Evolutionary conservation across 805 yeast genomes (phyloP).

Genomic region (Blastobotrys attinorum): DNA sequence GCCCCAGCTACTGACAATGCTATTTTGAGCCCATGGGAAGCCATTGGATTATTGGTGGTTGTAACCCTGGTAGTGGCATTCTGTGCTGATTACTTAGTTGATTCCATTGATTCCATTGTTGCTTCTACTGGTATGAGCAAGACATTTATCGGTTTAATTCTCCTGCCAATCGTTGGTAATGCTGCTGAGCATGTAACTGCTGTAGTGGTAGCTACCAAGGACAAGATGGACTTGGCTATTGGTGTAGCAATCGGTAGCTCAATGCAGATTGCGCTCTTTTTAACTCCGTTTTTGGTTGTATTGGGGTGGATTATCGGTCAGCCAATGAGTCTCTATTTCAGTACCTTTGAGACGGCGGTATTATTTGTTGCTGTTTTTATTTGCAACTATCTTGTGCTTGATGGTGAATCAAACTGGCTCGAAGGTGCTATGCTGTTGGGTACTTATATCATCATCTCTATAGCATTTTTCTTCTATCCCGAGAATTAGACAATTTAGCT

Average conservation of each 20-base stretch:
- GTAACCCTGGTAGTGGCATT: conserved; percentile 77
- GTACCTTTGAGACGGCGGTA: conserved; percentile 89
- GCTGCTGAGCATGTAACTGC: conserved; percentile 99
- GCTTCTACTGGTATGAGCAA: conserved; percentile 78
- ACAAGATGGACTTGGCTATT: conserved; percentile 95
- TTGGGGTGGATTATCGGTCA: conserved; percentile 88
- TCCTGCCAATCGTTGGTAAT: conserved; percentile 95
- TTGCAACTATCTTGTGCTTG: conserved; percentile 77
- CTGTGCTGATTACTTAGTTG: conserved; percentile 91
- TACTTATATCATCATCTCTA: conserved; percentile 77
- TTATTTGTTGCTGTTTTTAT: conserved; percentile 84
- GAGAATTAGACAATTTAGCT: too few species aligned
- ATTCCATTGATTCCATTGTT: conserved; percentile 86
- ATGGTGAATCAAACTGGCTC: conserved; percentile 94
- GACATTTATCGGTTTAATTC: conserved; percentile 88
- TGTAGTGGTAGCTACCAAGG: conserved; percentile 85
- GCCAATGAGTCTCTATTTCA: conserved; percentile 88
- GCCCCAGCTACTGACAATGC: conserved; percentile 23
- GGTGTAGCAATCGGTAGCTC: conserved; percentile 97
- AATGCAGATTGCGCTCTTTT: conserved; percentile 88
- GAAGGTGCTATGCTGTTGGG: conserved; percentile 91
- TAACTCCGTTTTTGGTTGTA: conserved; percentile 90
- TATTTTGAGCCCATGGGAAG: conserved; percentile 44
- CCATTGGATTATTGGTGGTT: conserved; percentile 46
- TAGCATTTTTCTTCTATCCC: conserved; percentile 88